Conservation (phyloP, 169 alveolate species). For the Babesia sp. region DNA sequence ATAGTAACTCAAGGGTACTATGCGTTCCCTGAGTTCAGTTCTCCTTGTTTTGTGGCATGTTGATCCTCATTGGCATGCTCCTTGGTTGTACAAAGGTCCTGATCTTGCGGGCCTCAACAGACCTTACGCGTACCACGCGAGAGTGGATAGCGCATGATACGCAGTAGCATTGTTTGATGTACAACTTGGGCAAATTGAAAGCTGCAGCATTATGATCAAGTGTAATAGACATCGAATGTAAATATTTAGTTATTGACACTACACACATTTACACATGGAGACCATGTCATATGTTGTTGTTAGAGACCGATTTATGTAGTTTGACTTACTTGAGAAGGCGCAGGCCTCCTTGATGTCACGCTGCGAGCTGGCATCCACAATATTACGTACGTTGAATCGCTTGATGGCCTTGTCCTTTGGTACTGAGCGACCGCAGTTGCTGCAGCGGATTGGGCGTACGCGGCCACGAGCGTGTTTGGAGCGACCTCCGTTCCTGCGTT, state of each 20-base stretch:
- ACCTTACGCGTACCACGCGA: constrained; percentile 95
- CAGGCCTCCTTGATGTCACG: constrained; percentile 97
- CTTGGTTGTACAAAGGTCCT: constrained; percentile 61
- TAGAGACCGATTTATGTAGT: not conserved
- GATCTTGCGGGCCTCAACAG: constrained; percentile 86
- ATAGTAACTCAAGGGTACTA: constrained; percentile 52
- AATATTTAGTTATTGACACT: not conserved
- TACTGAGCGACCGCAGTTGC: constrained; percentile 97
- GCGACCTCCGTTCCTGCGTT: constrained; percentile 99
- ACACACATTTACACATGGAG: not conserved
- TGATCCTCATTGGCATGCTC: constrained; percentile 53
- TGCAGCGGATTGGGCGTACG: constrained; percentile 94
- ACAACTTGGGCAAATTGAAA: constrained; percentile 94
- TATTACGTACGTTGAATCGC: constrained; percentile 96
- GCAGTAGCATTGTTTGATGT: constrained; percentile 98
- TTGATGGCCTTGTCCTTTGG: constrained; percentile 99
- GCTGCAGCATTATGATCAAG: constrained; percentile 49
- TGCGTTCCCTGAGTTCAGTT: constrained; percentile 58
- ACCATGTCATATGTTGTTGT: no score
- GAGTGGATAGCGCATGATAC: constrained; percentile 99
- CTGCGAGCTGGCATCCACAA: constrained; percentile 98
- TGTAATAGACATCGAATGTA: not conserved
- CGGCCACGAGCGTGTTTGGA: constrained; percentile 99
- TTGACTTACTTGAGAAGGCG: constrained; percentile 81
- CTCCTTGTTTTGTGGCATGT: constrained; percentile 63